Evolutionary conservation across 73 alveolate species (phyloP), one percentile per base, ranked within the genome.

Genomic region (Paramecium pentaurelia): DNA sequence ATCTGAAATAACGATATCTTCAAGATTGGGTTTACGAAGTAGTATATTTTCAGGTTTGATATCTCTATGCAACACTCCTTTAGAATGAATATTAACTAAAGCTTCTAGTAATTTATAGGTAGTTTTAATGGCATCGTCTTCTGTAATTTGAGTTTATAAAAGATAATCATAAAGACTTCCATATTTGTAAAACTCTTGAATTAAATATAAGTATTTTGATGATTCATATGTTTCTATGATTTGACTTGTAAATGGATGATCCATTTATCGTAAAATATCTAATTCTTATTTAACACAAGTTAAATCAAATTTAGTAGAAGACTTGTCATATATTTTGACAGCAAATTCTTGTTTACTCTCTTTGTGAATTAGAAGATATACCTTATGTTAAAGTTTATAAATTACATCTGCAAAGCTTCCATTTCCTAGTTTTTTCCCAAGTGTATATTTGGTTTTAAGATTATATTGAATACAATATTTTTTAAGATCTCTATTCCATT

Each of bases 61-160:
- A 47, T 94, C 97, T 45, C 97, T 86, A 86, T 94, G 97, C 59
- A 87, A 36, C 18, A 87, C 71, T 87, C 93, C 93, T 37, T 60
- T 59, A 0, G 93, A 87, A 40, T 87, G 93, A 87, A 87, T 59
- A 68, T 51, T 49, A 28, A 64, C 42, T 70, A 87, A 42, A 0
- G 88, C 93, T 32, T 58, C 86, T 28, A 49, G 7, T 9, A 86
- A 36, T 58, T 54, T 38, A 47, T 70, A 27, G 3, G 51, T 54
- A 40, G 58, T 25, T 49, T 64, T 64, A 3, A 64, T 64, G 27
- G 22, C 84, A 32, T 64, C 84, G 0, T 60, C 77, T 20, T 60
- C 77, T 60, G 77, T 2, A 30, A 60, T 9, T 7, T 60, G 8
- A 27, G 0, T 60, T 27, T 9, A 22, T 10, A 25, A 5, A 6